Evolutionary conservation across 805 yeast genomes (phyloP).

Genomic region (Metschnikowia lochheadii): DNA sequence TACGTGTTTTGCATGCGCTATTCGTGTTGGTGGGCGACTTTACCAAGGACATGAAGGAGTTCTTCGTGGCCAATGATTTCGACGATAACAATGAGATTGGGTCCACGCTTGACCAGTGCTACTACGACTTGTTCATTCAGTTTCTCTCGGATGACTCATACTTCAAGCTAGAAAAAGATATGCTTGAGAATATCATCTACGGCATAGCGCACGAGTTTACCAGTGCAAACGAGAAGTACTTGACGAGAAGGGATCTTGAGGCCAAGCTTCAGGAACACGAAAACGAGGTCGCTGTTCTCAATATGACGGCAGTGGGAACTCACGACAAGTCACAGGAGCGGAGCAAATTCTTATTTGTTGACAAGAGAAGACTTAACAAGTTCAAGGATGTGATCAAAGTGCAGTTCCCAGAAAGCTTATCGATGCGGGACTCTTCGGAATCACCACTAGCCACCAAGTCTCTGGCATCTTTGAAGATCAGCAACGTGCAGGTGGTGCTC

Average conservation of each 20-base stretch:
- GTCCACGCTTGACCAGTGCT: constrained; percentile 62
- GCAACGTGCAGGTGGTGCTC: constrained; percentile 57
- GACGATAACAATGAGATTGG: constrained; percentile 45
- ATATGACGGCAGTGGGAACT: constrained; percentile 13
- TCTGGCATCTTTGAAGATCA: constrained; percentile 31
- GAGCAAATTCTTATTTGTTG: constrained; percentile 31
- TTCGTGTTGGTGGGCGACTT: constrained; percentile 55
- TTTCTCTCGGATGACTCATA: constrained; percentile 64
- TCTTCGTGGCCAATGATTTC: constrained; percentile 45
- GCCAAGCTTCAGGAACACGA: constrained; percentile 35
- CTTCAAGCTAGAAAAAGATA: constrained; percentile 66
- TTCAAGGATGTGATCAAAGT: constrained; percentile 56
- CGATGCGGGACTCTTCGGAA: constrained; percentile 11
- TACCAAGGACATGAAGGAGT: constrained; percentile 61
- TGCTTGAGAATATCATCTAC: constrained; percentile 52
- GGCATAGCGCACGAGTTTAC: constrained; percentile 44
- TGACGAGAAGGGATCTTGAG: constrained; percentile 33
- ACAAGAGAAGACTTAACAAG: constrained; percentile 46
- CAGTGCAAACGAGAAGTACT: constrained; percentile 29
- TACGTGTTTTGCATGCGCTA: constrained; percentile 69
- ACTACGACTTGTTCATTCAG: constrained; percentile 68
- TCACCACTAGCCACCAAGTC: constrained; percentile 14
- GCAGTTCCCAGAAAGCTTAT: constrained; percentile 25
- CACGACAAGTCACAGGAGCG: constrained; percentile 21
- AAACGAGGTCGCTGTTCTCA: constrained; percentile 21